Conservation (phyloP, 495 filamentous ascomycete genomes). For the Venustampulla echinocandica region DNA sequence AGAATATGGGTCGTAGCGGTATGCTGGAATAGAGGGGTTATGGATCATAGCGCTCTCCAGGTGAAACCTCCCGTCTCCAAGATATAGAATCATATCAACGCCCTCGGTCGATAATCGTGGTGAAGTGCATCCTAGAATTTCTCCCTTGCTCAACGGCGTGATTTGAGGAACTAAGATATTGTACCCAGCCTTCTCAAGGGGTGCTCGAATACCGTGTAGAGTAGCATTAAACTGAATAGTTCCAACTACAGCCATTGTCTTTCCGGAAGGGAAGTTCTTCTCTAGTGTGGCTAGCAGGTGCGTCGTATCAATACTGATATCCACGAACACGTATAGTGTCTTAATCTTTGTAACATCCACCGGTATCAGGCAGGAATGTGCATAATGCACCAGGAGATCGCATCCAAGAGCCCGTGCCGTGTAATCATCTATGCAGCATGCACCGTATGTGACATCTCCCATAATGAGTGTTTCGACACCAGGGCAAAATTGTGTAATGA, state of each 20-base stretch:
- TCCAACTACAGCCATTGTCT: constrained; percentile 84
- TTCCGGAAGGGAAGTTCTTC: constrained; percentile 75
- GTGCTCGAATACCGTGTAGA: constrained; percentile 68
- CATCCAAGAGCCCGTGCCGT: constrained; percentile 90
- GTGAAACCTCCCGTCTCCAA: constrained; percentile 95
- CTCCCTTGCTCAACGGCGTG: constrained; percentile 81
- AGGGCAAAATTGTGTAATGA: constrained; percentile 87
- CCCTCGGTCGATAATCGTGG: constrained; percentile 52
- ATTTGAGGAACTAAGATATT: constrained; percentile 82
- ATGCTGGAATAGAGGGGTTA: constrained; percentile 81
- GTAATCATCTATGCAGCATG: constrained; percentile 98
- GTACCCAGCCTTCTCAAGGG: constrained; percentile 75
- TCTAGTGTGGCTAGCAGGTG: constrained; percentile 84
- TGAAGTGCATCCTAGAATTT: constrained; percentile 93
- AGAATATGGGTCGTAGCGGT: constrained; percentile 95
- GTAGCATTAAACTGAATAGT: constrained; percentile 99
- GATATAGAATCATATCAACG: constrained; percentile 79
- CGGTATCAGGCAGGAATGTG: constrained; percentile 91
- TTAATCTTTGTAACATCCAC: constrained; percentile 92
- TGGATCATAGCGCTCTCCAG: constrained; percentile 98
- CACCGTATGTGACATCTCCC: constrained; percentile 98
- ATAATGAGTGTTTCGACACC: constrained; percentile 90
- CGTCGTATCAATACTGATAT: constrained; percentile 85
- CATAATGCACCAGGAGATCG: constrained; percentile 93
- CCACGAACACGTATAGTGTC: constrained; percentile 95